Conservation (phyloP, 2,329 filamentous ascomycete genomes). For the Xylariaceae sp. region DNA sequence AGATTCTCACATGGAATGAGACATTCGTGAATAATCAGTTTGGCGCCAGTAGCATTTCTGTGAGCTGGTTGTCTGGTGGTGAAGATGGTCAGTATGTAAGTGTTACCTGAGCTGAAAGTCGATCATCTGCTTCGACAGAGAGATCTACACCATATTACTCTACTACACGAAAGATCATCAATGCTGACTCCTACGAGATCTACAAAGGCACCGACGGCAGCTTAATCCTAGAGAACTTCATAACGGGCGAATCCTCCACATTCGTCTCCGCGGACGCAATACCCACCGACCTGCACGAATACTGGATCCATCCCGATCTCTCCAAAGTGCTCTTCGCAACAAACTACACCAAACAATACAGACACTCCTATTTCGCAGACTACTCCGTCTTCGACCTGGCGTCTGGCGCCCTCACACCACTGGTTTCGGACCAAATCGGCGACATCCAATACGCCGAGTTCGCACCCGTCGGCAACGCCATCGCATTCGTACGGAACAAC, state of each 20-base stretch:
- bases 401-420: conserved; percentile 48
- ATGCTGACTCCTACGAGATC: conserved; percentile 34
- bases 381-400: conserved; percentile 59
- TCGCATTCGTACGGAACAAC: conserved; percentile 64
- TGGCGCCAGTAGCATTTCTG: conserved; percentile 41
- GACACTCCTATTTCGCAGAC: conserved; percentile 62
- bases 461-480: conserved; percentile 51
- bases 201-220: conserved; percentile 45
- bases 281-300: conserved; percentile 50
- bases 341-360: conserved; percentile 64
- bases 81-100: conserved; percentile 54
- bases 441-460: conserved; percentile 64
- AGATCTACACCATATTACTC: too few species aligned
- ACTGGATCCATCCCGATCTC: conserved; percentile 57
- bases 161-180: too few species aligned
- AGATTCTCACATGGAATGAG: conserved; percentile 56
- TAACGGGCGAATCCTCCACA: conserved; percentile 49
- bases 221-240: conserved; percentile 57
- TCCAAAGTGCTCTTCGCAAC: conserved; percentile 56
- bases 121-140: too few species aligned
- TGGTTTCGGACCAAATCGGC: conserved; percentile 54
- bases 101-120: background rate
- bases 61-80: conserved; percentile 54
- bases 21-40: conserved; percentile 46
- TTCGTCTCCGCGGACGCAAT: conserved; percentile 56